Base-by-base conservation (phyloP, 768 basidiomycete genomes). In the Favolaschia claudopus region DNA sequence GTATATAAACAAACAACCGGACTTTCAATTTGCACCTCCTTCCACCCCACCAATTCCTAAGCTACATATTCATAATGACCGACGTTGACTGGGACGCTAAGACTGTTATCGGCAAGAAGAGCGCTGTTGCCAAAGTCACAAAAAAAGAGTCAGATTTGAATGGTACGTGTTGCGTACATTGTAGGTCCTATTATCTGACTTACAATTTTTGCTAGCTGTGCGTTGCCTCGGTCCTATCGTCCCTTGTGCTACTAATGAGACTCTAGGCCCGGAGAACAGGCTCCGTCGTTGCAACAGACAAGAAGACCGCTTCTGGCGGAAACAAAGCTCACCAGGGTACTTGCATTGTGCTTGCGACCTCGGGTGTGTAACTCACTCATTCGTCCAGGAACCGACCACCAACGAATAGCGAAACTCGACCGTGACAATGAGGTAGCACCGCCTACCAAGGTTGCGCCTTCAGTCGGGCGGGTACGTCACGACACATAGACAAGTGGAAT, bases 351-450 rank as follows among this genome's bases (percentile, higher is more conserved):
- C 39, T 34, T 31, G 24, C 25, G 33, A 7, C 43, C 58, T 13
- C 15, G 29, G 13, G 15, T 40, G 24, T 27, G 24, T 17, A 34
- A 37, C 32, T 42, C 32, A 37, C 27, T 32, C 50, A 46, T 54
- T 53, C n/a, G n/a, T n/a, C 14, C 44, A 95, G 93, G 92, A 32
- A 92, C 93, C 63, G 95, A 98, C 76, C 94, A 96, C 77, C 93
- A 95, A 71, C 87, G 86, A 54, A 95, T 96, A 71, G 95, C 92
- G 24, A 96, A 96, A 70, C 88, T 98, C 38, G 95, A 96, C 74
- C 87, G 93, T 39, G 94, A 97, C 67, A 96, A 98, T 73, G 95
- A 96, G 69, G 95, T 96, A 22, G 93, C 95, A 9, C 95, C 95
- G 7, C 96, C 96, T 43, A 65, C 90, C 50, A 96, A 94, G 77